These are phyloP conservation scores for Leishmania turanica DNA, from an alignment of 208 protist genomes.

Conservation along the genomic window DNA sequence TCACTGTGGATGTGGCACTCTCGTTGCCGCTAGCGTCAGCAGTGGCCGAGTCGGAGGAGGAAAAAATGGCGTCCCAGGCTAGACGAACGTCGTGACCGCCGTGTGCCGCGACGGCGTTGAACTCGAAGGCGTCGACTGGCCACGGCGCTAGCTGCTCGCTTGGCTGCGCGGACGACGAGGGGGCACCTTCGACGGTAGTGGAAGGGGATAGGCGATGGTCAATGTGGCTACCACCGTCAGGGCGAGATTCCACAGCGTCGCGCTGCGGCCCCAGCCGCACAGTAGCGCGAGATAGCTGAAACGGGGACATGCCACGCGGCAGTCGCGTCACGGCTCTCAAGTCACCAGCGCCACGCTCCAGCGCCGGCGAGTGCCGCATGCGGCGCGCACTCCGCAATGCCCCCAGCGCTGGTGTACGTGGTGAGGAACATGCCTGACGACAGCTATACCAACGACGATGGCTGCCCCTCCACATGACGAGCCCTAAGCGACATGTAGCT, in stretches of 20 bases:
- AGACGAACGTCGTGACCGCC: conserved; percentile 61
- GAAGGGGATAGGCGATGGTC: not conserved
- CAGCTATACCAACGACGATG: not conserved
- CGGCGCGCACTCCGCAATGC: not conserved
- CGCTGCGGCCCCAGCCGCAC: not conserved
- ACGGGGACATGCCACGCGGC: conserved; percentile 27
- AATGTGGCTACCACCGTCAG: not conserved
- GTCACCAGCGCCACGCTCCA: not conserved
- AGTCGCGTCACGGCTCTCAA: conserved; percentile 4
- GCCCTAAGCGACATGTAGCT: not conserved
- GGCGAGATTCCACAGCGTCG: not conserved
- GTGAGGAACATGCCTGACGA: not conserved
- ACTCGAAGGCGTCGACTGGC: conserved; percentile 72
- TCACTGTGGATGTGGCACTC: not conserved
- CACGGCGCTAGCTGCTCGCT: conserved; percentile 46
- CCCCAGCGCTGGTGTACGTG: not conserved
- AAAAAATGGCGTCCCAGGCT: conserved; percentile 7
- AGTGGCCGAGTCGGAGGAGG: not conserved
- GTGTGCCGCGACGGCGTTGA: conserved; percentile 45
- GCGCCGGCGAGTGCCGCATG: not conserved
- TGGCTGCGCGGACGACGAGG: not conserved
- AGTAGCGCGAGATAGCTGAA: conserved; percentile 8
- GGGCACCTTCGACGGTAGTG: not conserved
- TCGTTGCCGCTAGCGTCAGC: not conserved
- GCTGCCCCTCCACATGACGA: not conserved